A percentile compares a stretch with the other conserved stretches of the same genome.
Conservation (phyloP, 2,329 filamentous ascomycete species). For the Geosmithia morbida region DNA sequence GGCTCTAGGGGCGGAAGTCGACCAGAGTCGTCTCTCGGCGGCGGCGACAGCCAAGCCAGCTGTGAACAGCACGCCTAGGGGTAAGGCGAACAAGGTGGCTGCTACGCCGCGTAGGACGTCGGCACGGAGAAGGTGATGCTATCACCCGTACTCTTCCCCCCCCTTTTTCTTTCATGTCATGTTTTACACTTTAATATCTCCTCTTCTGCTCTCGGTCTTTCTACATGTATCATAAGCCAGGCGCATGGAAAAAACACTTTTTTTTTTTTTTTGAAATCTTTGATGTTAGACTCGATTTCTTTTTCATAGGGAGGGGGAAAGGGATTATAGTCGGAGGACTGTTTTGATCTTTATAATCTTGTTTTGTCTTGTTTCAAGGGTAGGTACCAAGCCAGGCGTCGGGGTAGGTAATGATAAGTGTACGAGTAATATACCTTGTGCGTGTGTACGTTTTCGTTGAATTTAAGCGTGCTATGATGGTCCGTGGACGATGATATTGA, state of each 20-base stretch:
- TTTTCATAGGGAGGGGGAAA: too few relatives aligned
- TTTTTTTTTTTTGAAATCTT: too few relatives aligned
- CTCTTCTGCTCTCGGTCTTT: constrained; percentile 6
- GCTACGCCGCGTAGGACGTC: constrained; percentile 19
- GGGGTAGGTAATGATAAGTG: too few relatives aligned
- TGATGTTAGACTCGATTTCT: too few relatives aligned
- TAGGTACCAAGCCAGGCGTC: too few relatives aligned
- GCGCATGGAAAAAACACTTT: background rate
- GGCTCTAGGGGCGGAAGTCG: constrained; percentile 44
- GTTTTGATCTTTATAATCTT: too few relatives aligned
- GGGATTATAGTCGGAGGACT: too few relatives aligned
- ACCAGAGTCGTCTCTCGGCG: constrained; percentile 10
- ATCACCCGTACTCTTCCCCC: background rate
- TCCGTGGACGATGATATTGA: too few relatives aligned
- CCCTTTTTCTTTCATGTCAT: constrained; percentile 9
- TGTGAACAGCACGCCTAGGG: background rate
- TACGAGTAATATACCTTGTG: too few relatives aligned
- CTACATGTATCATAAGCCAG: background rate
- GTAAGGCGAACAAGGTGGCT: constrained; percentile 6
- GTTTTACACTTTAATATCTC: constrained; percentile 7
- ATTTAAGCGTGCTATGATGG: too few relatives aligned
- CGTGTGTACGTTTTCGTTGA: too few relatives aligned
- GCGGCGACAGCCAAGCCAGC: background rate
- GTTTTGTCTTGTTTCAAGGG: too few relatives aligned
- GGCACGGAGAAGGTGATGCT: constrained; percentile 7